A percentile compares a stretch with the other conserved stretches of the same genome.
phyloP scores from a whole-genome alignment of 2,329 filamentous ascomycete species.

The Stachybotrys chlorohalonatus region DNA sequence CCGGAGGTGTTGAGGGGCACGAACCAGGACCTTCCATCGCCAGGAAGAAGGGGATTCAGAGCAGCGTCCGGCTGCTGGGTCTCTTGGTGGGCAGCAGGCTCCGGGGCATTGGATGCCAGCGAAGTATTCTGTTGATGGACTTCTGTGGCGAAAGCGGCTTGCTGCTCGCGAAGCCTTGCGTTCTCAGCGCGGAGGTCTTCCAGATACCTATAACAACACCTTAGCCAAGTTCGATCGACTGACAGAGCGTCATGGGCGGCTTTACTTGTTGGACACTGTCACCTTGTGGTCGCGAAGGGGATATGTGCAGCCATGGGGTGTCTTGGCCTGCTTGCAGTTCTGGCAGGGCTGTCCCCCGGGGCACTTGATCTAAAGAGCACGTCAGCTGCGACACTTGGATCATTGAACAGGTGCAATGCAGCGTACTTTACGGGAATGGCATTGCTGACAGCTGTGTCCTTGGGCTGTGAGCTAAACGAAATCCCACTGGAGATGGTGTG shows the following conservation, averaged over 20 bases:
- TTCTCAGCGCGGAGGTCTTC: slow-evolving; percentile 25
- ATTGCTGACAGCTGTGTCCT: neutral
- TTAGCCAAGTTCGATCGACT: neutral
- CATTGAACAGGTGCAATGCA: neutral
- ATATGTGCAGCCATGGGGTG: slow-evolving; percentile 20
- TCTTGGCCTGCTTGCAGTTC: slow-evolving; percentile 20
- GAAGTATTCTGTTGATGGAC: neutral
- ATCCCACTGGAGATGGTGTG: neutral
- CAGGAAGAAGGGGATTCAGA: slow-evolving; percentile 5
- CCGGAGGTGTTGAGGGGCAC: slow-evolving; percentile 19
- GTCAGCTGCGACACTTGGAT: neutral
- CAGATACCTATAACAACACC: slow-evolving; percentile 16
- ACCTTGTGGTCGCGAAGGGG: slow-evolving; percentile 7
- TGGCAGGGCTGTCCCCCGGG: slow-evolving; percentile 22
- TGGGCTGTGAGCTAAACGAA: neutral
- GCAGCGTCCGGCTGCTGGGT: slow-evolving; percentile 5
- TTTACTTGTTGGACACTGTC: slow-evolving; percentile 11
- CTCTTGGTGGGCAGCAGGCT: slow-evolving; percentile 8
- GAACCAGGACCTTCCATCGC: slow-evolving; percentile 21
- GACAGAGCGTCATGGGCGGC: slow-evolving; percentile 15
- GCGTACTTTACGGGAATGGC: neutral
- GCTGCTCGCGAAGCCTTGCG: slow-evolving; percentile 6
- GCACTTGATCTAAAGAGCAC: slow-evolving; percentile 14
- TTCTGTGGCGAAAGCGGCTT: neutral
- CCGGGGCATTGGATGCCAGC: slow-evolving; percentile 4